A percentile compares a stretch with the other conserved stretches of the same genome.
Evolutionary conservation across 176 grass and related monocot species (phyloP).

Genomic region (Themeda triandra): DNA sequence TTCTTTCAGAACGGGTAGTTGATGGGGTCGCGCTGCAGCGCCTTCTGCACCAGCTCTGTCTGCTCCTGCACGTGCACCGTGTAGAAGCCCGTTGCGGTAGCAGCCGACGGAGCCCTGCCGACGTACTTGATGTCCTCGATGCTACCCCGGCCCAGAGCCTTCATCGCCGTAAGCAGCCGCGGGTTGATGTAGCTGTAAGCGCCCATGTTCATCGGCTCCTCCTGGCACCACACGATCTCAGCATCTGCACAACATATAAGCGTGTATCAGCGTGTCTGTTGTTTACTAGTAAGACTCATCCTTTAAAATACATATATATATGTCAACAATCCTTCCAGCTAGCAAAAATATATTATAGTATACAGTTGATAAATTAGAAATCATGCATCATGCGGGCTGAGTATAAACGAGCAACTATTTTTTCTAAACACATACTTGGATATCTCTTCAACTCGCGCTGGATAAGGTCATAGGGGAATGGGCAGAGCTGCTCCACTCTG

Average conservation of each 20-base stretch:
- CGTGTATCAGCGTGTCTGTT: neutral
- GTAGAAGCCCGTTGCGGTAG: constrained; percentile 91
- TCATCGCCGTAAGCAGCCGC: constrained; percentile 80
- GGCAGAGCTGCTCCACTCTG: constrained; percentile 95
- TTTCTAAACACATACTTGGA: constrained; percentile 69
- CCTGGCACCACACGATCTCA: constrained; percentile 98
- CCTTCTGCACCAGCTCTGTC: constrained; percentile 73
- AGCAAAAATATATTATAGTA: neutral
- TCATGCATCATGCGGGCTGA: neutral
- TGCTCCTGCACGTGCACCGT: constrained; percentile 83
- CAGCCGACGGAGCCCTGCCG: constrained; percentile 80
- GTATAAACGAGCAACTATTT: neutral
- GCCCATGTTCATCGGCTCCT: constrained; percentile 99
- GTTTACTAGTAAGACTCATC: neutral
- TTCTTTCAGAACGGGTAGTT: constrained; percentile 29
- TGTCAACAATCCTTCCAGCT: neutral
- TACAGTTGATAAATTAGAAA: neutral
- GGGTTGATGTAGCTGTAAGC: constrained; percentile 74
- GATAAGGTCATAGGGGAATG: constrained; percentile 84
- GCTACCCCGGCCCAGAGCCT: constrained; percentile 47
- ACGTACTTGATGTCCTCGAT: constrained; percentile 92
- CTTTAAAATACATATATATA: neutral
- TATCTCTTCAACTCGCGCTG: constrained; percentile 96
- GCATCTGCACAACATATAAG: constrained; percentile 62
- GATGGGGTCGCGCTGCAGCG: constrained; percentile 64